A percentile compares a stretch with the other conserved stretches of the same genome.
These are phyloP conservation scores for Mycosarcoma maydis DNA, from an alignment of 1,284 basidiomycete genomes.

Conservation along the genomic window DNA sequence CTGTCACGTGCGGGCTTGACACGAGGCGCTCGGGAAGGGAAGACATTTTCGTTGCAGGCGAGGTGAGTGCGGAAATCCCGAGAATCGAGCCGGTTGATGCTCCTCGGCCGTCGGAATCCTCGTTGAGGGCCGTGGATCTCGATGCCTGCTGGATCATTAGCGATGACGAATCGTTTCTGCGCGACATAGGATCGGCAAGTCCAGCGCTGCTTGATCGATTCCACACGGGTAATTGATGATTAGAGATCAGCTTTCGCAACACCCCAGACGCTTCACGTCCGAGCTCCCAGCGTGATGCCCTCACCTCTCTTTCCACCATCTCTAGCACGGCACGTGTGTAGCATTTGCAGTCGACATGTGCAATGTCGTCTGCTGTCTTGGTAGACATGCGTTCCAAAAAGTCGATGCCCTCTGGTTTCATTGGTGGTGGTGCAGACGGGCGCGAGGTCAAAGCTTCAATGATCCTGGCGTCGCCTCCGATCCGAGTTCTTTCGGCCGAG, in stretches of 20 bases:
- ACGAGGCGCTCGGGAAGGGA: slow-evolving; percentile 1
- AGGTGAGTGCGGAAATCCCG: slow-evolving; percentile 6
- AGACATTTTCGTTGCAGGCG: slow-evolving; percentile 1
- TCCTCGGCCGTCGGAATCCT: slow-evolving; percentile 16
- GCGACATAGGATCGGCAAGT: slow-evolving; percentile 1
- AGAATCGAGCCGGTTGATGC: not conserved
- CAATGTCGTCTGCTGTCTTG: slow-evolving; percentile 41
- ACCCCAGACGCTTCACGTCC: slow-evolving; percentile 53
- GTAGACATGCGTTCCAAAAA: slow-evolving; percentile 48
- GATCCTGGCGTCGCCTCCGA: slow-evolving; percentile 5
- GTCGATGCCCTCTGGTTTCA: slow-evolving; percentile 43
- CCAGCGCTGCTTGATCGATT: slow-evolving; percentile 9
- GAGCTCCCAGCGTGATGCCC: slow-evolving; percentile 54
- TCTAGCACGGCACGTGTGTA: slow-evolving; percentile 46
- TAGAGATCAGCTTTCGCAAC: slow-evolving; percentile 49
- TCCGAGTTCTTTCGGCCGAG: slow-evolving; percentile 28
- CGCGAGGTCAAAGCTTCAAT: not conserved
- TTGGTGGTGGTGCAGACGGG: not conserved
- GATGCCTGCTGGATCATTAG: slow-evolving; percentile 22
- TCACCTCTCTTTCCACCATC: slow-evolving; percentile 50
- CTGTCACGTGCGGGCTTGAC: slow-evolving; percentile 2
- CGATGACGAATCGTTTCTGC: slow-evolving; percentile 11
- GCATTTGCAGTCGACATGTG: slow-evolving; percentile 46
- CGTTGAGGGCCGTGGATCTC: slow-evolving; percentile 13
- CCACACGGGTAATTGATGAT: slow-evolving; percentile 35